Percentiles rank a stretch among this genome's conserved stretches.
These are phyloP conservation scores for Microsporum canis DNA, from an alignment of 2,329 filamentous ascomycete genomes.

Conservation along the genomic window DNA sequence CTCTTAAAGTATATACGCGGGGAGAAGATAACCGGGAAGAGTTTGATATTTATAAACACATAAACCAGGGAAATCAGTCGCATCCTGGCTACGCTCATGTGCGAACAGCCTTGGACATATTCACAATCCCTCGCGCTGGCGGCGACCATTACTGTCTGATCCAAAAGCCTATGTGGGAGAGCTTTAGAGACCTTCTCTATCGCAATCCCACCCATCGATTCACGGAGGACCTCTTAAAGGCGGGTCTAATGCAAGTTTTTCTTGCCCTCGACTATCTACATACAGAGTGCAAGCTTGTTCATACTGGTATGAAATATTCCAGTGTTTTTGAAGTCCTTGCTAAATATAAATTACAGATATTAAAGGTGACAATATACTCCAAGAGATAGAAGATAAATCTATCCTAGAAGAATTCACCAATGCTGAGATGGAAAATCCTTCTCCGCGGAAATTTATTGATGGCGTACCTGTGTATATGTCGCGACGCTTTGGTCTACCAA, in stretches of 20 bases:
- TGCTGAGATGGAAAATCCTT: constrained; percentile 28
- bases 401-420: constrained; percentile 27
- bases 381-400: constrained; percentile 26
- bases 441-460: constrained; percentile 27
- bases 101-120: constrained; percentile 23
- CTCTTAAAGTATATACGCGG: constrained; percentile 19
- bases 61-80: constrained; percentile 17
- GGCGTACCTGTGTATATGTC: constrained; percentile 27
- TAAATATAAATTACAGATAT: constrained; percentile 25
- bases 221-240: constrained; percentile 29
- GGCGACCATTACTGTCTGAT: constrained; percentile 25
- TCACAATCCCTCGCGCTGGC: constrained; percentile 21
- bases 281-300: constrained; percentile 34
- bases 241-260: constrained; percentile 28
- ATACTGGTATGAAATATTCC: constrained; percentile 29
- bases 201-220: constrained; percentile 30
- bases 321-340: neutral
- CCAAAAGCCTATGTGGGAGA: constrained; percentile 32
- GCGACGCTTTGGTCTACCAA: constrained; percentile 25
- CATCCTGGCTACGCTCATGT: constrained; percentile 23
- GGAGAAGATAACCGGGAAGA: constrained; percentile 17
- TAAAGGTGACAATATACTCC: constrained; percentile 35
- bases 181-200: constrained; percentile 28
- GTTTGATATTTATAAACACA: constrained; percentile 21
- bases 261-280: constrained; percentile 36